Evolutionary conservation across 441 rosid genomes (phyloP), one percentile per base, ranked within the genome.

Genomic region (Corymbia citriodora): DNA sequence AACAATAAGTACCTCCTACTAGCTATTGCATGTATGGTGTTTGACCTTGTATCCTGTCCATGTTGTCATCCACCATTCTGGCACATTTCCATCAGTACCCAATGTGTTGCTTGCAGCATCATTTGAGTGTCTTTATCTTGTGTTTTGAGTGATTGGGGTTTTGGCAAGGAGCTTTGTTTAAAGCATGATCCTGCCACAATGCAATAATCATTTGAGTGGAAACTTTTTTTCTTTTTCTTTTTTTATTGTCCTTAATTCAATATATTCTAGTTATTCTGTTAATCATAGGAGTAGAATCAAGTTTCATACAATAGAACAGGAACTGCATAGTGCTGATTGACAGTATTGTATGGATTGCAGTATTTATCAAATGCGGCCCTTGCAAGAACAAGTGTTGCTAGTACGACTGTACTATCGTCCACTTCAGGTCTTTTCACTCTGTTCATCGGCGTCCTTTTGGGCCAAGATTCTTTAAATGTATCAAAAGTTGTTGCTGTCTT

Each of bases 351-450:
- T 82, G 57, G 16, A 82, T 90, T 88, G 72, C 96, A 98, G 99
- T 98, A 98, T 92, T 93, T 97, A 33, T 97, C 99, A 88, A 98
- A 98, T 95, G 99, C 99, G 89, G 99, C 99, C 59, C 99, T 98
- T 55, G 97, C 98, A 10, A 98, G 94, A 12, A 98, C 99, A 57
- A 98, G 99, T 92, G 99, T 98, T 90, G 99, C 99, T 65, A 97
- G 99, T 91, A 97, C 99, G 83, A 98, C 99, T 57, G 99, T 98
- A 55, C 91, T 98, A 86, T 98, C 99, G 25, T 97, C 99, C 88
- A 98, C 99, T 87, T 96, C 99, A 40, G 99, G 99, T 52, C 98
- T 97, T 79, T 98, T 98, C 94, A 98, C 99, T 74, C 99, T 98
- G 88, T 97, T 98, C 95, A 95, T 97, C n/a, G 99, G 99, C 85